Percentiles rank a stretch among this genome's conserved stretches.
phyloP scores from a whole-genome alignment of 768 basidiomycete species.

The Termitomyces bulborhizus region DNA sequence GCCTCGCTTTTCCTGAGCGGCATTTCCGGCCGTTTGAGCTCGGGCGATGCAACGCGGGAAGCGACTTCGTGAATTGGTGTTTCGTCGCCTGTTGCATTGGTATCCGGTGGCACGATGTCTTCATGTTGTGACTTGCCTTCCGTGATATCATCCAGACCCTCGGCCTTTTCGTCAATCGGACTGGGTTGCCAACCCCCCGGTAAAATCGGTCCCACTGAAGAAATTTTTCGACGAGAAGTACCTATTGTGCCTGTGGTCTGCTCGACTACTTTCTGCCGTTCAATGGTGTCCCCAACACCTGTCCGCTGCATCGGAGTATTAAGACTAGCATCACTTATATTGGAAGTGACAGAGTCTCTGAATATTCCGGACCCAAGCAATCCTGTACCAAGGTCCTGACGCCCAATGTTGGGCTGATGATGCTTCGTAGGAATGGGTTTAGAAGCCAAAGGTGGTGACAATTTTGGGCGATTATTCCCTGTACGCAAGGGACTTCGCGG shows the following conservation, averaged over 20 bases:
- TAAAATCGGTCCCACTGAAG: conserved; percentile 29
- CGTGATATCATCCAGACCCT: conserved; percentile 12
- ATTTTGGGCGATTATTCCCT: conserved; percentile 31
- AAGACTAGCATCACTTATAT: conserved; percentile 33
- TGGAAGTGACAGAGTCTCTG: conserved; percentile 61
- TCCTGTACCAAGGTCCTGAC: not conserved
- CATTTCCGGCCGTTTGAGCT: conserved; percentile 38
- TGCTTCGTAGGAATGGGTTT: conserved; percentile 9
- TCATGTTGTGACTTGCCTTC: not conserved
- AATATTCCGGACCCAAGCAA: conserved; percentile 50
- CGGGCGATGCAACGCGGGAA: conserved; percentile 49
- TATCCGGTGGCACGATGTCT: conserved; percentile 20
- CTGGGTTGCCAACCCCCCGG: conserved; percentile 53
- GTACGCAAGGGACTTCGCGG: conserved; percentile 20
- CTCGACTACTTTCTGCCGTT: conserved; percentile 3
- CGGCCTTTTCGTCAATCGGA: conserved; percentile 44
- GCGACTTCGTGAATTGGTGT: conserved; percentile 42
- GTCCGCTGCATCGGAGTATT: conserved; percentile 63
- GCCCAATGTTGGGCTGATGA: not conserved
- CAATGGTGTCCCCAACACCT: conserved; percentile 22
- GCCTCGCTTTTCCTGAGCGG: conserved; percentile 56
- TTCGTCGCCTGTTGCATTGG: conserved; percentile 13
- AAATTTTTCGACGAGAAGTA: conserved; percentile 9
- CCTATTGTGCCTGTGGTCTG: not conserved
- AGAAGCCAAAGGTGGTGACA: conserved; percentile 31